Conservation (phyloP, 176 grass and related monocot genomes). For the Metroxylon sagu region DNA sequence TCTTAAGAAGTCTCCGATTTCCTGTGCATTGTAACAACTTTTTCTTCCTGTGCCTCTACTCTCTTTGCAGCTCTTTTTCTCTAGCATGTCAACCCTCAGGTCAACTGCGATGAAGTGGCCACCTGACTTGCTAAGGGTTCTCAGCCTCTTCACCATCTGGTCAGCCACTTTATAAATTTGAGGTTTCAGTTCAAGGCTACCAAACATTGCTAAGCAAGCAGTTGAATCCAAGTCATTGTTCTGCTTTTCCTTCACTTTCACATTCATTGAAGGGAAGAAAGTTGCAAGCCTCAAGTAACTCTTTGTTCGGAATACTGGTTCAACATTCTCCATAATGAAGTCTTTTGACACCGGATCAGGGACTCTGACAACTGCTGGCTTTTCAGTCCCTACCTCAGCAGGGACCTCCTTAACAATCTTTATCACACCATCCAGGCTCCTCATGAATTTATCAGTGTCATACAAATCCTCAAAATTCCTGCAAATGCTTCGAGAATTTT, state of each 20-base stretch:
- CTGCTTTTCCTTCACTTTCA: conserved; percentile 3
- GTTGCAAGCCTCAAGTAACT: conserved; percentile 22
- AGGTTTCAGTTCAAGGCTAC: conserved; percentile 12
- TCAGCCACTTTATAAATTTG: conserved; percentile 14
- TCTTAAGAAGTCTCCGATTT: conserved; percentile 11
- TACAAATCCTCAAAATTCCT: conserved; percentile 27
- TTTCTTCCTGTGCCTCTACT: neutral
- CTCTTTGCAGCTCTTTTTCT: neutral
- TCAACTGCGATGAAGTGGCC: conserved; percentile 14
- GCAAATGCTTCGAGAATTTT: neutral
- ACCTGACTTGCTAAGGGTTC: neutral
- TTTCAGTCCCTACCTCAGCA: neutral
- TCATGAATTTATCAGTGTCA: conserved; percentile 19
- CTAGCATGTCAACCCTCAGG: neutral
- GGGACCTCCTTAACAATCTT: conserved; percentile 14
- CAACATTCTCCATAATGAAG: conserved; percentile 12
- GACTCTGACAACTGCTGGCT: conserved; percentile 15
- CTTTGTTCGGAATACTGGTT: conserved; percentile 18
- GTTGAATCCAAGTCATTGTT: conserved; percentile 15
- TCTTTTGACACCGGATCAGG: conserved; percentile 18
- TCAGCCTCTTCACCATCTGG: conserved; percentile 4
- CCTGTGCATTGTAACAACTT: conserved; percentile 9
- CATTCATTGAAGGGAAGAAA: conserved; percentile 9
- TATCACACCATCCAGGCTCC: conserved; percentile 11
- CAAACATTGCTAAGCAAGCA: conserved; percentile 23